Conservation (phyloP, 2,329 filamentous ascomycete species). For the Neoscytalidium dimidiatum region DNA sequence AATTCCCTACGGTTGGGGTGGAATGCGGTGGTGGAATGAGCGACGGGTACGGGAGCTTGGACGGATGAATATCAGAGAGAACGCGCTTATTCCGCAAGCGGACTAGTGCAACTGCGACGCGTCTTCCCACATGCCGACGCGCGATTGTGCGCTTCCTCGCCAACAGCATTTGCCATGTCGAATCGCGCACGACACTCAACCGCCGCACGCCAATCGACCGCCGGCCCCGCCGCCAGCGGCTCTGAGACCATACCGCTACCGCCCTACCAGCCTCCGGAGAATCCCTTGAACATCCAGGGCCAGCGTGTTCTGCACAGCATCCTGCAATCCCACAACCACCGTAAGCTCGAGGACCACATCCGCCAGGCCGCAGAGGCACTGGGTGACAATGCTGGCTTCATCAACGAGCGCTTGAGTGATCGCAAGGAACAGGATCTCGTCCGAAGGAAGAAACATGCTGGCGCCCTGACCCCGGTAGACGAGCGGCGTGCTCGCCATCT, state of each 20-base stretch:
- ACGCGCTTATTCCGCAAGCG: neutral
- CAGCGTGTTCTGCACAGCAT: neutral
- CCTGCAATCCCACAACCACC: conserved; percentile 49
- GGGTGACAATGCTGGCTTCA: conserved; percentile 51
- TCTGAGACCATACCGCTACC: conserved; percentile 36
- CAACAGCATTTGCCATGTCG: conserved; percentile 7
- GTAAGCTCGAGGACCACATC: conserved; percentile 50
- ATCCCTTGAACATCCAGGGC: conserved; percentile 48
- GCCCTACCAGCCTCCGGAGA: conserved; percentile 55
- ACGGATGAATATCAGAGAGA: neutral
- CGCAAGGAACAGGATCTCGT: conserved; percentile 37
- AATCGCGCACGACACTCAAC: neutral
- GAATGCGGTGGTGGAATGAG: too few species aligned
- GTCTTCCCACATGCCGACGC: conserved; percentile 9
- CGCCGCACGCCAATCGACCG: neutral
- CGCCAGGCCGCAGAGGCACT: conserved; percentile 50
- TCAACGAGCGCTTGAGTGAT: conserved; percentile 56
- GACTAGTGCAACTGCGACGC: conserved; percentile 7
- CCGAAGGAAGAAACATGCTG: conserved; percentile 23
- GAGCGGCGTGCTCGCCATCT: conserved; percentile 44
- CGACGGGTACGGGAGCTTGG: too few species aligned
- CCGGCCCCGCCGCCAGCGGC: neutral
- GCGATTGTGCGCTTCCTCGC: neutral
- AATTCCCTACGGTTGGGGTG: too few species aligned
- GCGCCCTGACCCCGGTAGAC: conserved; percentile 28